Conservation (phyloP, 2,329 filamentous ascomycete species). For the Dothideomycetes sp. region DNA sequence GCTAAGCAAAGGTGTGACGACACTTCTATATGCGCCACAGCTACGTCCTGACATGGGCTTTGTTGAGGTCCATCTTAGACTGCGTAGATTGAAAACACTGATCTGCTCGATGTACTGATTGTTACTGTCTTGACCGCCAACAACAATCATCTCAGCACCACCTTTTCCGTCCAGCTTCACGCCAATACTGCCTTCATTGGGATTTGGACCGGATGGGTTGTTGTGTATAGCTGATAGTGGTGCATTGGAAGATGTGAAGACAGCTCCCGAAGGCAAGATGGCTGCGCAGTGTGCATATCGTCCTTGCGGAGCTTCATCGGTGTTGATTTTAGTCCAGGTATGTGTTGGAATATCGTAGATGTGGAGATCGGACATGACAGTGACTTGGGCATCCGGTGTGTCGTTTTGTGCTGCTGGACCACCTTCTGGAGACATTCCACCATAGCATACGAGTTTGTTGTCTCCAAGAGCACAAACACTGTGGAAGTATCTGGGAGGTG, state of each 20-base stretch:
- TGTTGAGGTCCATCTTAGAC: constrained; percentile 90
- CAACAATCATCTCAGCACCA: constrained; percentile 93
- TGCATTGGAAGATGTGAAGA: constrained; percentile 75
- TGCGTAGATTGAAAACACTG: constrained; percentile 92
- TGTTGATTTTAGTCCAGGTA: constrained; percentile 69
- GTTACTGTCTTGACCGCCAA: constrained; percentile 91
- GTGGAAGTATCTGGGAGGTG: constrained; percentile 91
- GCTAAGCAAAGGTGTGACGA: constrained; percentile 73
- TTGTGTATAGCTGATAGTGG: constrained; percentile 81
- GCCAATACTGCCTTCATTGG: constrained; percentile 80
- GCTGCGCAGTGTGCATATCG: constrained; percentile 95
- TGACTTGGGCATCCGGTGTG: constrained; percentile 40
- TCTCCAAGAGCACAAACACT: constrained; percentile 90
- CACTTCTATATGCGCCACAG: constrained; percentile 92
- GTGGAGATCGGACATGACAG: constrained; percentile 97
- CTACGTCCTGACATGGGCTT: constrained; percentile 70
- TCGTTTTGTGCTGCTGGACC: constrained; percentile 54
- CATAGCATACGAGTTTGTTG: constrained; percentile 94
- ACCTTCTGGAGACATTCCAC: constrained; percentile 87
- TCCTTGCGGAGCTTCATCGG: constrained; percentile 77
- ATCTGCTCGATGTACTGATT: constrained; percentile 99
- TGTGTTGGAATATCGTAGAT: constrained; percentile 79
- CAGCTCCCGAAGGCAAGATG: constrained; percentile 77
- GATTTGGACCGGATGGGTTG: constrained; percentile 71
- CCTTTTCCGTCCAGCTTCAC: constrained; percentile 83